Base-by-base conservation (phyloP, 1,284 basidiomycete genomes). In the Cryptococcus sp. region DNA sequence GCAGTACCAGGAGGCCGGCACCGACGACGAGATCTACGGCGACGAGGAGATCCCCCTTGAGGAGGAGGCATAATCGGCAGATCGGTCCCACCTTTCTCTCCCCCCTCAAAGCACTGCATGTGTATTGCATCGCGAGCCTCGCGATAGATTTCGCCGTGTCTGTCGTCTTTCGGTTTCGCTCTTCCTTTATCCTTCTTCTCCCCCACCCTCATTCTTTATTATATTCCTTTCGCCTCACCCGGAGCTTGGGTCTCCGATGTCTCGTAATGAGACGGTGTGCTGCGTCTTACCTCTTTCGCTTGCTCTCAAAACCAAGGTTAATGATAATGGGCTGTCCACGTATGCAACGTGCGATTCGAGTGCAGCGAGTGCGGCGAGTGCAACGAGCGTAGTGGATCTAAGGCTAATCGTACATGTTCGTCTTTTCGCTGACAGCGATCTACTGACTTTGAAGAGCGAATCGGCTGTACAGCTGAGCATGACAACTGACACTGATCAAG, bases 1-100 rank as follows among this genome's bases (percentile, higher is more conserved):
- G 80, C 93, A 96, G 82, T 96, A 96, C 85, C 92, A 95, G 82
- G 91, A 93, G 76, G 93, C 93, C 38, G 69, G 73, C 27, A 73
- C 76, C 64, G 78, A 81, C 52, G 81, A 81, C 60, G 78, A 82
- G 67, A 70, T 78, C 55, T 79, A 76, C 74, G 78, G 78, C 58
- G 78, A 79, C 54, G 77, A 79, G 65, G 74, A 74, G 63, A 68
- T 75, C 51, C 61, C 63, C 40, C 56, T 72, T 49, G 77, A 70
- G 57, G 74, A 75, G 60, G 76, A 73, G 63, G 68, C 69, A 61
- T 65, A 68, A 62, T 62, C 64, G 42, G 58, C 64, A 61, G 51
- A 50, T 35, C 47, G 39, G 13, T 52, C 38, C 49, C 55, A 16
- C 46, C 55, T 17, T 58, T 51, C 41, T 58, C 25, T 27, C 45